Conservation (phyloP, 2,329 filamentous ascomycete species). For the Xylariaceae sp. region DNA sequence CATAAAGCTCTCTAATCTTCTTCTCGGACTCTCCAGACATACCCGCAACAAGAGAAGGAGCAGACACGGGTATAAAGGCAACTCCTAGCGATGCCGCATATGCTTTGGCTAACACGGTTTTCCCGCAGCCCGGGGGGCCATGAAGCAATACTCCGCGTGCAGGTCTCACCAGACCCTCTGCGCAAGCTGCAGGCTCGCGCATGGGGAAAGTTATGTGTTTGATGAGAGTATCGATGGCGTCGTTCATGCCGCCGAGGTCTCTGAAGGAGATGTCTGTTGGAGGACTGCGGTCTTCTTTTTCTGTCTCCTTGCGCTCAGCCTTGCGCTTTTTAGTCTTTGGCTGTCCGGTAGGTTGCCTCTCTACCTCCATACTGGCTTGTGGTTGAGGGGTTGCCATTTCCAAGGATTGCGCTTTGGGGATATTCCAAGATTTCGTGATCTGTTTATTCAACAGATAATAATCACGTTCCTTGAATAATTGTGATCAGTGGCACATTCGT, state of each 20-base stretch:
- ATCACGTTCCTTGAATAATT: conserved; percentile 35
- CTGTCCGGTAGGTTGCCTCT: conserved; percentile 68
- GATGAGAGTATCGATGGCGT: conserved; percentile 71
- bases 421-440: conserved; percentile 49
- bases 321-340: conserved; percentile 70
- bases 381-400: conserved; percentile 29
- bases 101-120: conserved; percentile 82
- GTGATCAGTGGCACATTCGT: conserved; percentile 2
- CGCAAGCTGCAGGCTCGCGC: conserved; percentile 69
- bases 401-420: conserved; percentile 35
- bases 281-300: conserved; percentile 65
- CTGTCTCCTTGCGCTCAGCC: conserved; percentile 48
- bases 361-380: conserved; percentile 40
- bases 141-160: conserved; percentile 79
- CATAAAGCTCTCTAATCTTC: conserved; percentile 82
- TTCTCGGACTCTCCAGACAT: conserved; percentile 92
- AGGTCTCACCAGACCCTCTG: conserved; percentile 69
- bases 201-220: conserved; percentile 77
- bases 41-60: conserved; percentile 80
- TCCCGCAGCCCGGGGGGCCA: conserved; percentile 84
- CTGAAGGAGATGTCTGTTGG: conserved; percentile 71
- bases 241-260: conserved; percentile 78
- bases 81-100: conserved; percentile 77
- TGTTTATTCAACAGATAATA: conserved; percentile 49
- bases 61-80: conserved; percentile 81